Evolutionary conservation across 2,329 filamentous ascomycete genomes (phyloP).

Genomic region (Orbilia quercus): DNA sequence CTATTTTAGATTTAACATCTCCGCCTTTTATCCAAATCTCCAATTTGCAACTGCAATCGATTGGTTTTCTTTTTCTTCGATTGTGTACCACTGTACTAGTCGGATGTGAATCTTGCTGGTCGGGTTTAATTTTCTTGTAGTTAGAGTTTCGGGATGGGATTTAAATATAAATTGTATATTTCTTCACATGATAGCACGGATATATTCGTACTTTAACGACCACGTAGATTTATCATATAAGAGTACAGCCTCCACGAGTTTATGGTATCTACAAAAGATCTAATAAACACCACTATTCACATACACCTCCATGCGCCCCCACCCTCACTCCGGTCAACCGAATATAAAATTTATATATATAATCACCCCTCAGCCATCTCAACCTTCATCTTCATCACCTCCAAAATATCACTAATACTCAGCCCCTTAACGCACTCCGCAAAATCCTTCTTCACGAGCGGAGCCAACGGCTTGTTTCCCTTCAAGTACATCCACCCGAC

Average conservation of each 20-base stretch:
- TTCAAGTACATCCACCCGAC: constrained; percentile 55
- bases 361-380: constrained; percentile 50
- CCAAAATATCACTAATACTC: constrained; percentile 55
- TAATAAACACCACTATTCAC: background rate
- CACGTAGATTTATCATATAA: no score
- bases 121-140: no score
- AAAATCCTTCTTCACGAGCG: constrained; percentile 55
- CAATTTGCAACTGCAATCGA: no score
- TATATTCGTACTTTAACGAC: no score
- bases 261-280: background rate
- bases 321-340: background rate
- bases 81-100: background rate
- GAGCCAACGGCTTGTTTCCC: constrained; percentile 51
- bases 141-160: no score
- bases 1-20: constrained; percentile 17
- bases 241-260: no score
- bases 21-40: constrained; percentile 13
- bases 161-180: no score
- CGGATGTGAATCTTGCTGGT: no score
- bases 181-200: no score
- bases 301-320: background rate
- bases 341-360: no score
- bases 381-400: constrained; percentile 56
- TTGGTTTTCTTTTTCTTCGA: background rate
- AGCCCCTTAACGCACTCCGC: constrained; percentile 51